Evolutionary conservation across 2,329 filamentous ascomycete species (phyloP).

Genomic region (Apiospora marii): DNA sequence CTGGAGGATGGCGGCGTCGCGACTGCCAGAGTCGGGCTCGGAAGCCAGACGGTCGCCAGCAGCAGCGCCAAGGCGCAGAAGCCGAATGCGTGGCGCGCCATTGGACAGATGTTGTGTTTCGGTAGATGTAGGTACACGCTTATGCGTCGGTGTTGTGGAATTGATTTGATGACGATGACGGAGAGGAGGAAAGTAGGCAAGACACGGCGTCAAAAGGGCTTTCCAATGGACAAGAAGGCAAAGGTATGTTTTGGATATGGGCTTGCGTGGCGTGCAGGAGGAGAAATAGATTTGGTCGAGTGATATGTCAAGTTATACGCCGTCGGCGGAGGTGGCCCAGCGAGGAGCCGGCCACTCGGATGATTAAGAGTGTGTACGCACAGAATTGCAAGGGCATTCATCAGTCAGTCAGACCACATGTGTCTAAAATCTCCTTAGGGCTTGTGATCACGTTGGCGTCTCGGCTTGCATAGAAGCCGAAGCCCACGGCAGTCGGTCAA

Average conservation of each 20-base stretch:
- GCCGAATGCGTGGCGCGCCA: not conserved
- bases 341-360: not conserved
- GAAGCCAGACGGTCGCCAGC: not conserved
- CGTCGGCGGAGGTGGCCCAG: not conserved
- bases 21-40: not conserved
- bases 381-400: not conserved
- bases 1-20: not conserved
- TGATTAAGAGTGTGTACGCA: not conserved
- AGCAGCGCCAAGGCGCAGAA: not conserved
- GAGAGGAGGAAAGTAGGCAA: not conserved
- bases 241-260: not conserved
- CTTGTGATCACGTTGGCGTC: not conserved
- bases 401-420: not conserved
- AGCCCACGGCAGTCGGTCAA: too few relatives aligned
- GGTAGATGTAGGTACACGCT: conserved; percentile 10
- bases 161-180: not conserved
- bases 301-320: conserved; percentile 17
- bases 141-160: not conserved
- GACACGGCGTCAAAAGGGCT: not conserved
- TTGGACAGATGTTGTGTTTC: not conserved
- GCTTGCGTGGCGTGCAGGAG: conserved; percentile 1
- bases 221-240: not conserved
- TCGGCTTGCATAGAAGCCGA: not conserved
- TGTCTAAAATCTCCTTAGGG: not conserved
- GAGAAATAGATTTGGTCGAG: conserved; percentile 9